These are phyloP conservation scores for Lepidium didymum DNA, from an alignment of 345 rosid species.

Conservation along the genomic window DNA sequence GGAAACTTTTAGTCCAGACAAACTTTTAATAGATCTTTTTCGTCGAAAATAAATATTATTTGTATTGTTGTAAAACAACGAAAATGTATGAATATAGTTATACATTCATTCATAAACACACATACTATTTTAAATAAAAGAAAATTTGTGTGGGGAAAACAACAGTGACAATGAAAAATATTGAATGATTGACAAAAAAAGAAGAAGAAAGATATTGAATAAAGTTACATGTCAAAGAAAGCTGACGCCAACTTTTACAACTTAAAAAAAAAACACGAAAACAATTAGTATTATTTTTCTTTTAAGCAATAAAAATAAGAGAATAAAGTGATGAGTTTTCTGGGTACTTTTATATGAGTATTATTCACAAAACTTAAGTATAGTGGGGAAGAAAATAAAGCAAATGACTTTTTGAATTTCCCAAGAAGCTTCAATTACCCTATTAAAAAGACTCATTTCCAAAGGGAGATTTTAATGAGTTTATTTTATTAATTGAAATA, in stretches of 20 bases:
- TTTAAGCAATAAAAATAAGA: neutral
- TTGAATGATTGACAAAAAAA: too few relatives aligned
- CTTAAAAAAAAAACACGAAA: too few relatives aligned
- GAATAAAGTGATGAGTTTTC: neutral
- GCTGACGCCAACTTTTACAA: neutral
- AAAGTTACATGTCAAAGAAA: neutral
- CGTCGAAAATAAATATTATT: too few relatives aligned
- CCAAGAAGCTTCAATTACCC: conserved; percentile 13
- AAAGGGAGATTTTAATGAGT: conserved; percentile 1
- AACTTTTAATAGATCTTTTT: too few relatives aligned
- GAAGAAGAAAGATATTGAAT: neutral
- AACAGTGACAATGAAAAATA: neutral
- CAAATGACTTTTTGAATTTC: conserved; percentile 2
- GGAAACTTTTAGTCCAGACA: too few relatives aligned
- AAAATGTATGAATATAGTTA: too few relatives aligned
- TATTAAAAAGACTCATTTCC: conserved; percentile 8
- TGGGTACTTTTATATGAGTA: neutral
- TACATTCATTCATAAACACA: too few relatives aligned
- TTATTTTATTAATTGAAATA: neutral
- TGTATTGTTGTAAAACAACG: too few relatives aligned
- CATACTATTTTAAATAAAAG: too few relatives aligned
- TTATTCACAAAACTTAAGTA: conserved; percentile 11
- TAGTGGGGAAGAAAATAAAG: neutral
- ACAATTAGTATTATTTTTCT: neutral
- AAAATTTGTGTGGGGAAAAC: too few relatives aligned